Evolutionary conservation across 176 grass and related monocot genomes (phyloP).

Genomic region (Elaeis guineensis): DNA sequence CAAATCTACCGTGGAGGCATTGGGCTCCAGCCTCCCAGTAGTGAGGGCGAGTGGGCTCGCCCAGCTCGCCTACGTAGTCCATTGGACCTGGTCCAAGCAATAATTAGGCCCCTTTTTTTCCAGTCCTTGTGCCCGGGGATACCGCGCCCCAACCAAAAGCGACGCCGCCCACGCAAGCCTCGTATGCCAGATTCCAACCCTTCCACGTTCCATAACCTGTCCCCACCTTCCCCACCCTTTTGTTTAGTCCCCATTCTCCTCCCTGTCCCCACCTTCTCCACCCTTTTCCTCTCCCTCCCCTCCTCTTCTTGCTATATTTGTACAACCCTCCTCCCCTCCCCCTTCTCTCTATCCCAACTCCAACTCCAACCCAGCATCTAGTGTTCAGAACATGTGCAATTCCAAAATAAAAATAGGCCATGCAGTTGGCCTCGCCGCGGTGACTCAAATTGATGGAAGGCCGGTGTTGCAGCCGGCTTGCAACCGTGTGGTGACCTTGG

Average conservation of each 20-base stretch:
- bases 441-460: slow-evolving; percentile 64
- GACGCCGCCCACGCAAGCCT: neutral
- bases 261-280: too few species aligned
- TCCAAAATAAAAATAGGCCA: slow-evolving; percentile 59
- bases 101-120: neutral
- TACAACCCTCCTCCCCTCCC: neutral
- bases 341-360: neutral
- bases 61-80: too few species aligned
- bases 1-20: too few species aligned
- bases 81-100: too few species aligned
- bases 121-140: neutral
- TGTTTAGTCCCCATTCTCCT: too few species aligned
- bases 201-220: neutral
- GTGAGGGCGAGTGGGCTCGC: too few species aligned
- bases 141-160: slow-evolving; percentile 14
- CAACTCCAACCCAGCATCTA: neutral
- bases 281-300: slow-evolving; percentile 26
- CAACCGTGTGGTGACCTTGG: slow-evolving; percentile 48
- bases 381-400: slow-evolving; percentile 52
- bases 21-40: too few species aligned
- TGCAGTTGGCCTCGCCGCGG: neutral
- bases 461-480: slow-evolving; percentile 79
- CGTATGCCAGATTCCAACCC: too few species aligned
- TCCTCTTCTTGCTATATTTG: slow-evolving; percentile 6
- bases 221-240: slow-evolving; percentile 14